phyloP scores from a whole-genome alignment of 495 filamentous ascomycete species.

The Thermothielavioides terrestris region DNA sequence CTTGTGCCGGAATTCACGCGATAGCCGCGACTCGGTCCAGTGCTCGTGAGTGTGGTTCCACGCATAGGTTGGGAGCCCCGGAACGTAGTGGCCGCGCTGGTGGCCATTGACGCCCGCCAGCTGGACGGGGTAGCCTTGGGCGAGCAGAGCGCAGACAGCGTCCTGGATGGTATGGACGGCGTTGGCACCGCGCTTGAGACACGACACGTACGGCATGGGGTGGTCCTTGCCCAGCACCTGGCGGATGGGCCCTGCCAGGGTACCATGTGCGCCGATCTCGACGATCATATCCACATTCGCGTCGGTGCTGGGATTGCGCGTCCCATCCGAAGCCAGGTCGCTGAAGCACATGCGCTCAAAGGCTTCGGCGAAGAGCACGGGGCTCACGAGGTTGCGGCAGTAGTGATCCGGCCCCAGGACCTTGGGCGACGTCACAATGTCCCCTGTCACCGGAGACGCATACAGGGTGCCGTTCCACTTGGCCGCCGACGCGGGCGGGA shows the following conservation, averaged over 20 bases:
- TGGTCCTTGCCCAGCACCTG: slow-evolving; percentile 15
- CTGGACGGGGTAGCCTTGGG: not conserved
- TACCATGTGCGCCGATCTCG: slow-evolving; percentile 45
- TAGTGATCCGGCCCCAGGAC: slow-evolving; percentile 27
- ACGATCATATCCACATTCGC: slow-evolving; percentile 31
- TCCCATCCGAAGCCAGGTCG: slow-evolving; percentile 4
- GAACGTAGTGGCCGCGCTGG: not conserved
- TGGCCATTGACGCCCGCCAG: not conserved
- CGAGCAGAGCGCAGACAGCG: too few species aligned
- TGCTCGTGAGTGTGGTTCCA: not conserved
- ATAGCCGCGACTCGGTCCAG: not conserved
- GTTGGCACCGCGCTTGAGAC: not conserved
- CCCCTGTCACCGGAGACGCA: slow-evolving; percentile 33
- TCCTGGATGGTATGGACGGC: not conserved
- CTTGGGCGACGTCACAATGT: slow-evolving; percentile 20
- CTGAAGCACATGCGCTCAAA: slow-evolving; percentile 5
- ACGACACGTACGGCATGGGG: not conserved
- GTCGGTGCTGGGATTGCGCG: too few species aligned
- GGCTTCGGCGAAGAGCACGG: slow-evolving; percentile 32
- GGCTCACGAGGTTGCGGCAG: slow-evolving; percentile 33
- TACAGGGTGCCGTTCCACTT: not conserved
- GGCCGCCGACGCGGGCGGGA: not conserved
- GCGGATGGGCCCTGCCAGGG: slow-evolving; percentile 36
- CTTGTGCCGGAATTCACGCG: too few species aligned
- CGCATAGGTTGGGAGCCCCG: not conserved